A percentile compares a stretch with the other conserved stretches of the same genome.
Evolutionary conservation across 2,329 filamentous ascomycete genomes (phyloP).

Genomic region (Nemania abortiva): DNA sequence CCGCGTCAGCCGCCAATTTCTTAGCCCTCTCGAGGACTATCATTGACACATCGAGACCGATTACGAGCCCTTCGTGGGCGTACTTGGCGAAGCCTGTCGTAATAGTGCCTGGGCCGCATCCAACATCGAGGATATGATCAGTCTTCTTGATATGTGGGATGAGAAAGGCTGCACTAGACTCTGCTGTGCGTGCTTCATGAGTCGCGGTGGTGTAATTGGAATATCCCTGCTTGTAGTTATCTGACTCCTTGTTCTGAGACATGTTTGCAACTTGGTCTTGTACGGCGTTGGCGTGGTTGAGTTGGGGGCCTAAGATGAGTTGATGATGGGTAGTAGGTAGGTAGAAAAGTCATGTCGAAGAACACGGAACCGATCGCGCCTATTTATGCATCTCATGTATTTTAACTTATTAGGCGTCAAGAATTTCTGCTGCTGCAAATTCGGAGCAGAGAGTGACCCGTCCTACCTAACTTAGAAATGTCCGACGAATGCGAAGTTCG

Average conservation of each 20-base stretch:
- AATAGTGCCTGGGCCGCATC: slow-evolving; percentile 64
- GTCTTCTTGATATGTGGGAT: slow-evolving; percentile 55
- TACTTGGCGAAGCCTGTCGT: slow-evolving; percentile 57
- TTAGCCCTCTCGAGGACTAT: slow-evolving; percentile 52
- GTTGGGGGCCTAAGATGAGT: too few species aligned
- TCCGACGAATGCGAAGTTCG: slow-evolving; percentile 6
- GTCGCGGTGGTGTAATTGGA: slow-evolving; percentile 54
- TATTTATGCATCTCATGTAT: slow-evolving; percentile 3
- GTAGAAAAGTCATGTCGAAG: background rate
- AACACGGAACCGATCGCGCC: background rate
- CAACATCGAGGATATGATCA: slow-evolving; percentile 60
- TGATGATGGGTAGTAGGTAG: too few species aligned
- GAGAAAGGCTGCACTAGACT: slow-evolving; percentile 59
- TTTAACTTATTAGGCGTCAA: background rate
- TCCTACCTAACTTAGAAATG: background rate
- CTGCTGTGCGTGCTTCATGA: slow-evolving; percentile 58
- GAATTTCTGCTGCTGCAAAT: background rate
- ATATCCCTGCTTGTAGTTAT: slow-evolving; percentile 55
- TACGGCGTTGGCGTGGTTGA: too few species aligned
- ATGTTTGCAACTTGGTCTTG: slow-evolving; percentile 5
- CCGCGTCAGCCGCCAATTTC: slow-evolving; percentile 35
- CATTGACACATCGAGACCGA: slow-evolving; percentile 55
- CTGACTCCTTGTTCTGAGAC: slow-evolving; percentile 15
- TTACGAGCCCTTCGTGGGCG: slow-evolving; percentile 55
- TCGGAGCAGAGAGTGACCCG: background rate